Conservation (phyloP, 495 filamentous ascomycete genomes). For the Hypoxylon fragiforme region DNA sequence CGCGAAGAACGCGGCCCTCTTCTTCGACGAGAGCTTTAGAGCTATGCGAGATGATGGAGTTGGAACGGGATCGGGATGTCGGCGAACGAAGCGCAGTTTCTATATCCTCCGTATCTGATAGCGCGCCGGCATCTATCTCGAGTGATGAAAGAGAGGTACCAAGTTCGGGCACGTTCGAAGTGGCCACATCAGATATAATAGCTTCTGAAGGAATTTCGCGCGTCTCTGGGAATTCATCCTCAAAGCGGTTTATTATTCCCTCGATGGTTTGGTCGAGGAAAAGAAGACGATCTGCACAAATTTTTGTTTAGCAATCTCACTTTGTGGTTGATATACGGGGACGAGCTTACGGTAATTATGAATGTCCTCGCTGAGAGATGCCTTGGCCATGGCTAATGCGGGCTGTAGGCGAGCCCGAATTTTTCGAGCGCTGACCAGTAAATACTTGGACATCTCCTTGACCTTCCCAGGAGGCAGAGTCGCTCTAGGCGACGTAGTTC, state of each 20-base stretch:
- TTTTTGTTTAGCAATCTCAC: constrained; percentile 30
- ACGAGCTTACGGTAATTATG: constrained; percentile 72
- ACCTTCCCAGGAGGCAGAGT: constrained; percentile 62
- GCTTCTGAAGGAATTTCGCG: constrained; percentile 57
- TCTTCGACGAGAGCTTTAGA: constrained; percentile 80
- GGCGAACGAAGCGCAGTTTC: constrained; percentile 42
- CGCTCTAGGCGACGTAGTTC: constrained; percentile 15
- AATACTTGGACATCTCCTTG: constrained; percentile 88
- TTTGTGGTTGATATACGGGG: not conserved
- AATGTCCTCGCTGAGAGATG: constrained; percentile 54
- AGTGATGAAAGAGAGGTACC: constrained; percentile 28
- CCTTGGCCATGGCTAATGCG: constrained; percentile 73
- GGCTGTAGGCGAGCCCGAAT: constrained; percentile 83
- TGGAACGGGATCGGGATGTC: constrained; percentile 63
- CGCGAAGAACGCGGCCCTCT: constrained; percentile 85
- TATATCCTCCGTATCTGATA: constrained; percentile 45
- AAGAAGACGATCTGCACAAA: constrained; percentile 68
- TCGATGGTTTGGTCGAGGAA: constrained; percentile 90
- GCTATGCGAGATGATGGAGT: constrained; percentile 77
- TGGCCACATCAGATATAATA: constrained; percentile 34
- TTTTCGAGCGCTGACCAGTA: constrained; percentile 82
- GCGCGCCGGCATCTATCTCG: constrained; percentile 33
- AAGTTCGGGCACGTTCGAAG: constrained; percentile 44
- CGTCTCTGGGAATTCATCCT: constrained; percentile 93
- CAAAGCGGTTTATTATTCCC: constrained; percentile 91